Percentiles rank a stretch among this genome's conserved stretches.
These are phyloP conservation scores for Backusella westeae DNA, from an alignment of 192 early-diverging fungal species.

Conservation along the genomic window DNA sequence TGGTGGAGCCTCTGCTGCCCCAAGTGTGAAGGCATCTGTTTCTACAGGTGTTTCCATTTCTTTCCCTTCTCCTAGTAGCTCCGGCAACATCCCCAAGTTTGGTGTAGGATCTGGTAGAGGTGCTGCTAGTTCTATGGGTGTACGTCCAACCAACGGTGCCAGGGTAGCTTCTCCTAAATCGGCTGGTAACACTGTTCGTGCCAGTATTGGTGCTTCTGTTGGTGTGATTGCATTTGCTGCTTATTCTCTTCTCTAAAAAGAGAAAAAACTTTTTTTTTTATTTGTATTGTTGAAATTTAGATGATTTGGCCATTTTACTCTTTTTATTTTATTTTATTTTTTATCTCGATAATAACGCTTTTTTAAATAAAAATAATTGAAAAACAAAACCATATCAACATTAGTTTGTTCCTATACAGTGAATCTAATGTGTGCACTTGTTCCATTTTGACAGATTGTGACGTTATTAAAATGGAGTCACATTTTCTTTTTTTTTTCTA, in stretches of 20 bases:
- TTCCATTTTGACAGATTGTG: not conserved
- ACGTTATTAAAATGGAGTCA: not conserved
- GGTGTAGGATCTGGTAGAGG: not conserved
- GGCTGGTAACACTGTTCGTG: not conserved
- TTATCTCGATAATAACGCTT: not conserved
- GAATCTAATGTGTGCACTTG: not conserved
- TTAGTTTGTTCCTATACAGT: not conserved
- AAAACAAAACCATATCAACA: not conserved
- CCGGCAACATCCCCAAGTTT: not conserved
- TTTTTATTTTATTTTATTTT: too few species aligned
- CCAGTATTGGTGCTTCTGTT: not conserved
- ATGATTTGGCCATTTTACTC: not conserved
- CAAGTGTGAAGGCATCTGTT: not conserved
- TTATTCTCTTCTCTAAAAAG: not conserved
- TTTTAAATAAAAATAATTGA: not conserved
- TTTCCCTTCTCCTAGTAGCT: not conserved
- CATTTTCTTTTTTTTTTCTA: not conserved
- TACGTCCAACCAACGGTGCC: not conserved
- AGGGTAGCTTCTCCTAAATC: not conserved
- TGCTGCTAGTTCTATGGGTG: not conserved
- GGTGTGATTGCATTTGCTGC: not conserved
- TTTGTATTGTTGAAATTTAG: not conserved
- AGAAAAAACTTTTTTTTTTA: not conserved
- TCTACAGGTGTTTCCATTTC: not conserved
- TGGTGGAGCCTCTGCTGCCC: not conserved